These are phyloP conservation scores for Whalleya microplaca DNA, from an alignment of 2,329 filamentous ascomycete species.

Conservation along the genomic window DNA sequence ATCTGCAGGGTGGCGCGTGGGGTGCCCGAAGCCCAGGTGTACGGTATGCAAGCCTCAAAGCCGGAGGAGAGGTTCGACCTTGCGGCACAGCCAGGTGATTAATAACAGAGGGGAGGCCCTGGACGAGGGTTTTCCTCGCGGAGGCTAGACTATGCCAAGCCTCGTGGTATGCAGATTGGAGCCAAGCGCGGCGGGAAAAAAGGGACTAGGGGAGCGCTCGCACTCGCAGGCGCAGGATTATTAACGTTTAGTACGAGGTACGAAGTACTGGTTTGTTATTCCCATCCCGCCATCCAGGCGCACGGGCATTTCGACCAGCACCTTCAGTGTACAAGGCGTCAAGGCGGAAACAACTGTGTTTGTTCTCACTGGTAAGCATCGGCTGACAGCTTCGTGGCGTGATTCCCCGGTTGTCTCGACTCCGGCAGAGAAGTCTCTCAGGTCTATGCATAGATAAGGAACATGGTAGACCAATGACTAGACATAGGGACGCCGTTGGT, in stretches of 20 bases:
- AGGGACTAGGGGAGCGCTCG: too few species aligned
- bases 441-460: slow-evolving; percentile 9
- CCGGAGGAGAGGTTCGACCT: slow-evolving; percentile 15
- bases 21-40: slow-evolving; percentile 23
- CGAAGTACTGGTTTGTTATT: neutral
- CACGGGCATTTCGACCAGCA: slow-evolving; percentile 13
- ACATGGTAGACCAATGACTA: slow-evolving; percentile 12
- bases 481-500: slow-evolving; percentile 11
- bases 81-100: slow-evolving; percentile 14
- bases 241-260: neutral
- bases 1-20: slow-evolving; percentile 6
- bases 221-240: too few species aligned
- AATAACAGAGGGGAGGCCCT: slow-evolving; percentile 14
- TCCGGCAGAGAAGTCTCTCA: slow-evolving; percentile 12
- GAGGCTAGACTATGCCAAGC: slow-evolving; percentile 18
- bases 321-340: neutral
- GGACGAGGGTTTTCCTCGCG: slow-evolving; percentile 18
- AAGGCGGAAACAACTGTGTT: neutral
- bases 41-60: slow-evolving; percentile 22
- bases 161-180: slow-evolving; percentile 16
- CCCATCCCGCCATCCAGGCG: slow-evolving; percentile 4
- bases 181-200: slow-evolving; percentile 13
- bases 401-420: slow-evolving; percentile 16
- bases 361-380: neutral
- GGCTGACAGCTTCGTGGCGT: slow-evolving; percentile 14